Base-by-base conservation (phyloP, 768 basidiomycete species). In the Suillus variegatus region DNA sequence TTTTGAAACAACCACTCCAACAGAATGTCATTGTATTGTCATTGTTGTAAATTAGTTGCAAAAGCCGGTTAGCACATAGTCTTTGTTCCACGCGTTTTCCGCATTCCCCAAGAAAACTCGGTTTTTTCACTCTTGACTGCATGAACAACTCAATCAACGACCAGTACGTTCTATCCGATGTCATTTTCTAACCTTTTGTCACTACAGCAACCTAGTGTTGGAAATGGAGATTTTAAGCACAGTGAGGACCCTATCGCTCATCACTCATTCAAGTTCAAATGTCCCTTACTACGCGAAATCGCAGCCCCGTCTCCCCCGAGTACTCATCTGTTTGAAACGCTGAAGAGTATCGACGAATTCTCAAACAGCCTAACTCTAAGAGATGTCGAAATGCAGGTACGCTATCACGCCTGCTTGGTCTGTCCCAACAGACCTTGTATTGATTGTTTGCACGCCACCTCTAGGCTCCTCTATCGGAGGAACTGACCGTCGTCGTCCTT, bases 331-430 rank as follows among this genome's bases (percentile, higher is more conserved):
- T 72, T 79, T 70, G 70, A 78, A 28, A 86, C 86, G 6, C 79
- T 89, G 16, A 77, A 78, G 69, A 78, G 78, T 56, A 84, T 90
- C 69, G 83, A 86, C 61, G 75, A 84, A 68, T 79, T 86, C 51
- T 84, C 85, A 43, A 88, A 88, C 69, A 79, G 82, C 25, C 25
- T 51, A 22, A 49, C 47, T 49, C 47, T 49, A 25, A 51, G 49
- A 28, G 90, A 92, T 81, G 84, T 92, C 16, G 90, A 91, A 69
- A 91, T 91, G 90, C 84, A 84, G 81, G 91, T 89, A 70, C 70
- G 83, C 69, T 25, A 35, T 54, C n/a, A 41, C 43, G 36, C 49
- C 20, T 16, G 35, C 43, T 14, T 32, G 25, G 16, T 36, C 28
- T 41, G 52, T 16, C 22, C 20, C 12, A 60, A 41, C 18, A 41